Percentiles rank a stretch among this genome's conserved stretches.
These are phyloP conservation scores for Toxoplasma gondii DNA, from an alignment of 169 alveolate species.

Conservation along the genomic window DNA sequence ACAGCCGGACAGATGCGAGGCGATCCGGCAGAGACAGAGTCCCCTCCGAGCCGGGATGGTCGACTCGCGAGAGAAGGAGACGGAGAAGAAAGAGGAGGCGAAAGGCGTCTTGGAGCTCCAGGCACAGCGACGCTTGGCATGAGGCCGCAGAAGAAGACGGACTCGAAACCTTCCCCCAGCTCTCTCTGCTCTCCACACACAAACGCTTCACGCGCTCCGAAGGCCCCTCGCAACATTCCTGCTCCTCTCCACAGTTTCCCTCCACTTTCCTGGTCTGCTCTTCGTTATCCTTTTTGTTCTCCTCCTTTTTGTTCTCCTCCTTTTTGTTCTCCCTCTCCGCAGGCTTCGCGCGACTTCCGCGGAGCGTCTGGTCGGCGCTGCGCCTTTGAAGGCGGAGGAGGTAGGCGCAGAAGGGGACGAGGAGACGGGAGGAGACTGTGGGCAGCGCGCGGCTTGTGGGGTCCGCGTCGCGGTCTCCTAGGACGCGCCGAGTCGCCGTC, in stretches of 20 bases:
- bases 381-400: background rate
- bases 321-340: background rate
- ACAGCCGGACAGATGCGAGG: background rate
- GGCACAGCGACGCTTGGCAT: background rate
- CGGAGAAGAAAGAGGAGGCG: background rate
- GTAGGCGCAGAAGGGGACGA: background rate
- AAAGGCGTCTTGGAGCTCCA: background rate
- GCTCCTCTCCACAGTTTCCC: background rate
- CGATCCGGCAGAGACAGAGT: background rate
- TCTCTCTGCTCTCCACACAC: no score
- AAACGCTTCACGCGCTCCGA: no score
- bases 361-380: background rate
- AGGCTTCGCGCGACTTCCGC: background rate
- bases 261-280: background rate
- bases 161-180: no score
- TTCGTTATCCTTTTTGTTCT: background rate
- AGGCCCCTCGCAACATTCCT: no score
- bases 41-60: background rate
- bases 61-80: background rate
- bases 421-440: background rate
- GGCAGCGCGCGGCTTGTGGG: background rate
- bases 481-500: no score
- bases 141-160: background rate
- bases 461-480: no score
- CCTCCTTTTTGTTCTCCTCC: background rate